phyloP scores from a whole-genome alignment of 345 rosid species.

The Eutrema heterophyllum region DNA sequence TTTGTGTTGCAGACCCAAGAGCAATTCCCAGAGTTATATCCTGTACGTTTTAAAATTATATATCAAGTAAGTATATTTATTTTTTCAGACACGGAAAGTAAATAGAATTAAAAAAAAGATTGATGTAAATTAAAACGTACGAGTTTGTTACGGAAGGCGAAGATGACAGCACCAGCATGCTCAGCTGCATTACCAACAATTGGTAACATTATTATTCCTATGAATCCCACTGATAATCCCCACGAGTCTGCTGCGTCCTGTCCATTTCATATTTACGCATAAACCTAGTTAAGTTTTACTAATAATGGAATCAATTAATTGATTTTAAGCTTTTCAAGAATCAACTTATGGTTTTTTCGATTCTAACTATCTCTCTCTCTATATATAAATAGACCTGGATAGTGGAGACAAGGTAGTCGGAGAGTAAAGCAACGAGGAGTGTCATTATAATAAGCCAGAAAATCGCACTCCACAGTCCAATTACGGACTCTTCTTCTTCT shows the following conservation, averaged over 20 bases:
- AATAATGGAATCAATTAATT: not conserved
- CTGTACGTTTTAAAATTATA: conserved; percentile 29
- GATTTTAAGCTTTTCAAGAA: too few species aligned
- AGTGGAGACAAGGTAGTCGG: conserved; percentile 86
- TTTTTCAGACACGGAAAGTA: not conserved
- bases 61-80: not conserved
- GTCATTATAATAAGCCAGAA: conserved; percentile 81
- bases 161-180: conserved; percentile 89
- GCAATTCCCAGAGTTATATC: conserved; percentile 89
- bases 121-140: conserved; percentile 29
- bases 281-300: not conserved
- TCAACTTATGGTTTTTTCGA: too few species aligned
- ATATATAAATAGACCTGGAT: conserved; percentile 48
- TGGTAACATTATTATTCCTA: conserved; percentile 82
- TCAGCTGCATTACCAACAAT: conserved; percentile 98
- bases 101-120: not conserved
- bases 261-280: not conserved
- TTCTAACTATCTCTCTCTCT: too few species aligned
- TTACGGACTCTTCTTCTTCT: conserved; percentile 62
- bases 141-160: conserved; percentile 85
- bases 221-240: conserved; percentile 85
- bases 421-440: conserved; percentile 62
- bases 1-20: conserved; percentile 90
- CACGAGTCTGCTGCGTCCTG: conserved; percentile 81
- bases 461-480: conserved; percentile 81